Conservation (phyloP, 495 filamentous ascomycete species). For the Pyrenula massariospora region DNA sequence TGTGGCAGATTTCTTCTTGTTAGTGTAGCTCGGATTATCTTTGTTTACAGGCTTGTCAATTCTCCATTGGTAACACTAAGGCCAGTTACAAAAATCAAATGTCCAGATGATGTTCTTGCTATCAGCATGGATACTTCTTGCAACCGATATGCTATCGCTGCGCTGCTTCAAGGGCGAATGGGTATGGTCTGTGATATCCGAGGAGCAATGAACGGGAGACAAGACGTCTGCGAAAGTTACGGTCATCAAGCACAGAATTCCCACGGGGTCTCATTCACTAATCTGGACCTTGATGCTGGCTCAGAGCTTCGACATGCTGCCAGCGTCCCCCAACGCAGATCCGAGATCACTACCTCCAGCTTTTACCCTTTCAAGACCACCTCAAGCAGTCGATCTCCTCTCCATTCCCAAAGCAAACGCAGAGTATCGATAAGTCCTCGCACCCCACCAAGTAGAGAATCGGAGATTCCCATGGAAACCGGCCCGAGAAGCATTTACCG, state of each 20-base stretch:
- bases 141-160: conserved; percentile 44
- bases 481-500: conserved; percentile 33
- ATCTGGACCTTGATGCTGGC: neutral
- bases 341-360: neutral
- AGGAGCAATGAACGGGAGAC: too few relatives aligned
- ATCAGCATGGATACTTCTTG: conserved; percentile 54
- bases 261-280: conserved; percentile 2
- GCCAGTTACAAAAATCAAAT: conserved; percentile 42
- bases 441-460: neutral
- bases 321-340: neutral
- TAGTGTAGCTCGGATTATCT: conserved; percentile 44
- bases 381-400: neutral
- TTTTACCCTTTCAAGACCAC: neutral
- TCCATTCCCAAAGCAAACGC: neutral
- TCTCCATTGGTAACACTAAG: conserved; percentile 17
- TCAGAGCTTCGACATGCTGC: conserved; percentile 1
- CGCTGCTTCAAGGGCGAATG: conserved; percentile 47
- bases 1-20: conserved; percentile 51
- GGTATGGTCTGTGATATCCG: conserved; percentile 52
- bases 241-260: neutral
- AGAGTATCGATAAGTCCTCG: neutral
- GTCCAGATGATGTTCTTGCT: conserved; percentile 45
- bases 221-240: neutral
- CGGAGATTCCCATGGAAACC: neutral
- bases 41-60: conserved; percentile 43